Evolutionary conservation across 148 eudicot species (phyloP), one percentile per base, ranked within the genome.

Genomic region (Rhododendron williamsianum): DNA sequence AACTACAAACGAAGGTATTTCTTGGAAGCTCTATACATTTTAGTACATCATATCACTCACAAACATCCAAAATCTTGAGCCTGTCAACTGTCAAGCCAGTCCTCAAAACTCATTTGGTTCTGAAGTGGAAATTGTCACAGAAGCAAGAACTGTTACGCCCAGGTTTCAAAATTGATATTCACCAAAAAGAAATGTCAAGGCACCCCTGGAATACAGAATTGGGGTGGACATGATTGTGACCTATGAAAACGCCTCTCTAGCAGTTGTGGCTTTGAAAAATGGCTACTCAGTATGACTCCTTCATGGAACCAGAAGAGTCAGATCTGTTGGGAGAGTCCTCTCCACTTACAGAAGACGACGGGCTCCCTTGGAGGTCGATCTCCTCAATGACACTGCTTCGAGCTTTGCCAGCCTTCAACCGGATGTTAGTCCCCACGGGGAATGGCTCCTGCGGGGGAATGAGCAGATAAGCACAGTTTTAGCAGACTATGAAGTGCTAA

Each of bases 361-460:
- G 87, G 87, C 84, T 86, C 9, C 74, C 80, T 69, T 86, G 81
- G 81, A 27, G 73, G 33, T 52, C 56, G 6, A 54, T 86, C 51
- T 82, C 87, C 81, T 43, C 65, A n/a, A 33, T 30, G 46, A 45
- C n/a, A 82, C 21, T 46, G 16, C 85, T 71, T 86, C 51, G 35
- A 83, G 86, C 82, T 87, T 78, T 87, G 52, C 82, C 33, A n/a
- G 78, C 46, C 79, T 90, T 94, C 33, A 86, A 45, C 63, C 93
- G 91, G 54, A 89, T 87, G 85, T 83, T 90, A 80, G 85, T 87
- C 21, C 93, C 90, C 80, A 88, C 86, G 1, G 97, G 95, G 87
- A 94, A 94, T 65, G 95, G 95, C 88, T 94, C 97, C 97, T 94
- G 41, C 85, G 3, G 1, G 33, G 45, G 67, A 4, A 81, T 21